These are phyloP conservation scores for Liriodendron chinense DNA, from an alignment of 164 flowering plant species.

Conservation along the genomic window DNA sequence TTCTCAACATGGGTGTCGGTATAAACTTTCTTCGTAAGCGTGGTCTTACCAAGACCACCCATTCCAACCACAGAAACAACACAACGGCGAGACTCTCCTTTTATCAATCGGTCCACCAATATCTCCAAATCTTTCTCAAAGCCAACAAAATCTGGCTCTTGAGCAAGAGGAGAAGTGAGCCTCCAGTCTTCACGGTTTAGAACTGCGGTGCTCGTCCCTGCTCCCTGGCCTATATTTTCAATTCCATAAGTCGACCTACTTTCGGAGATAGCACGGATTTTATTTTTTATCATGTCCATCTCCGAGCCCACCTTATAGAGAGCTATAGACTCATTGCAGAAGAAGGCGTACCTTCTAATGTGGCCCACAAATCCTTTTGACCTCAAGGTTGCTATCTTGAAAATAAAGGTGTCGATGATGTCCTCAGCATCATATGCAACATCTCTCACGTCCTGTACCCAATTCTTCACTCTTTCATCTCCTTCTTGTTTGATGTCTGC, in stretches of 20 bases:
- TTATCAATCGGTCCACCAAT: background rate
- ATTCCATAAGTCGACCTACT: constrained; percentile 11
- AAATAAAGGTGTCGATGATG: constrained; percentile 13
- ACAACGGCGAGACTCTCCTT: background rate
- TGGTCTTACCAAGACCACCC: constrained; percentile 59
- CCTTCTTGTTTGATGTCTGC: constrained; percentile 15
- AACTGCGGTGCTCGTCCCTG: background rate
- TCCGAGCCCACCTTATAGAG: background rate
- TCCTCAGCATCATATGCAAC: constrained; percentile 22
- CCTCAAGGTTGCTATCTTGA: no score
- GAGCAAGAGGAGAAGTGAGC: background rate
- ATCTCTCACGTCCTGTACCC: constrained; percentile 21
- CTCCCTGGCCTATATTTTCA: background rate
- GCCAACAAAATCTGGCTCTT: background rate
- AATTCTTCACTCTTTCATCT: constrained; percentile 12
- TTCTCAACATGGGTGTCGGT: constrained; percentile 17
- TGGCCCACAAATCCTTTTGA: background rate
- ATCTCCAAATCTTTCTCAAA: background rate
- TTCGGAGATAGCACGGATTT: background rate
- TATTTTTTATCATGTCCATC: background rate
- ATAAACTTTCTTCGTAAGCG: constrained; percentile 38
- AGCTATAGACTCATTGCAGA: background rate
- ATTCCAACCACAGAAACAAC: constrained; percentile 45
- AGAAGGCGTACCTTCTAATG: background rate
- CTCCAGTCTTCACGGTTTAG: background rate